Evolutionary conservation across 257 asterid species (phyloP), one percentile per base, ranked within the genome.

Genomic region (Plectranthus barbatus): DNA sequence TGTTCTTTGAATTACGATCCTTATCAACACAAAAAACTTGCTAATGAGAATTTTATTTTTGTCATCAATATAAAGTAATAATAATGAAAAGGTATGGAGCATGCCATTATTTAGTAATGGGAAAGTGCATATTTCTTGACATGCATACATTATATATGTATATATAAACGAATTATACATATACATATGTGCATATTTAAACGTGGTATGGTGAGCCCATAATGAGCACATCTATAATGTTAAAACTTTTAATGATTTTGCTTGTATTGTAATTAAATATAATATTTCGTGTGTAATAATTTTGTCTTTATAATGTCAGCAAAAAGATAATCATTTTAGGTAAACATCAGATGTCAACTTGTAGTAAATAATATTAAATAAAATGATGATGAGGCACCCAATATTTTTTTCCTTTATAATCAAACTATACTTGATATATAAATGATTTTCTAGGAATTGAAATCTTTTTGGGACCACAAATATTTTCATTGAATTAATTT

Each of bases 401-500:
- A 26, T 48, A 41, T 36, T 31, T 55, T 40, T 29, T 26, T 26
- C 5, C 31, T 29, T 37, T 52, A 59, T 54, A 52, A 66, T 53
- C 66, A 65, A 49, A 37, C 33, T 36, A 36, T 31, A 36, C 5
- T 63, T 11, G 60, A 64, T 65, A 11, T 12, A 37, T 20, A 64
- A 63, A 51, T 69, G 79, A 77, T 77, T 73, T 77, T 68, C 58
- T 56, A 39, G 59, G 70, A 64, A 68, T n/a, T 17, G 33, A 73
- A 56, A 73, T 77, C 79, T 77, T 66, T 62, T 55, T 6, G 83
- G 83, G 79, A 77, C 79, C 79, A 73, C 83, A 11, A n/a, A 31
- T 12, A 6, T 48, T 47, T 42, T 36, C 11, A 26, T 11, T 36
- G 33, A 13, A 8, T 57, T 26, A 24, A 9, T 26, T 3, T 21